A percentile compares a stretch with the other conserved stretches of the same genome.
Conservation (phyloP, 495 filamentous ascomycete species). For the Aspergillus wentii region DNA sequence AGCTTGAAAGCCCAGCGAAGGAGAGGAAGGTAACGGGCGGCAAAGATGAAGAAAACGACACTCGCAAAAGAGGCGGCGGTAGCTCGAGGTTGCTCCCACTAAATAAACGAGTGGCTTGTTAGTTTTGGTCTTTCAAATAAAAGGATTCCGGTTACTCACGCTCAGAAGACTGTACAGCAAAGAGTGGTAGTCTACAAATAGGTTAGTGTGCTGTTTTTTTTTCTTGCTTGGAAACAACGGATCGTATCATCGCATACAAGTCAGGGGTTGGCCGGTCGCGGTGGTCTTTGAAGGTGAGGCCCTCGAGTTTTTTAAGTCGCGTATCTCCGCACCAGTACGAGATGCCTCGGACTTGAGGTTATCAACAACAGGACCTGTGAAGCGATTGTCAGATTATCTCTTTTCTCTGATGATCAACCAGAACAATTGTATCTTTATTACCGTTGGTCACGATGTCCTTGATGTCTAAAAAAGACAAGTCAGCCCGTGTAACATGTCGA, state of each 20-base stretch:
- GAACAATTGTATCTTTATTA: conserved; percentile 11
- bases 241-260: conserved; percentile 46
- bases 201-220: conserved; percentile 10
- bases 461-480: conserved; percentile 18
- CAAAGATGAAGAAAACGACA: conserved; percentile 76
- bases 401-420: not conserved
- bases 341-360: conserved; percentile 67
- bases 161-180: conserved; percentile 87
- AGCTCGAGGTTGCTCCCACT: conserved; percentile 73
- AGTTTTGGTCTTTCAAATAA: conserved; percentile 14
- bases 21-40: conserved; percentile 83
- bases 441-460: conserved; percentile 27
- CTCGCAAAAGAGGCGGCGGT: conserved; percentile 78
- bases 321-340: conserved; percentile 69
- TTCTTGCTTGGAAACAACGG: not conserved
- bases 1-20: conserved; percentile 85
- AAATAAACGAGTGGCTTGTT: conserved; percentile 14
- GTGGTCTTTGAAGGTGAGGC: conserved; percentile 62
- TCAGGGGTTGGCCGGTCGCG: conserved; percentile 82
- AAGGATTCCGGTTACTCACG: conserved; percentile 37
- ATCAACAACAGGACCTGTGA: conserved; percentile 68
- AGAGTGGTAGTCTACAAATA: conserved; percentile 73
- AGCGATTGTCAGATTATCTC: conserved; percentile 4
- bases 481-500: conserved; percentile 13
- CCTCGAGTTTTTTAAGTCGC: conserved; percentile 67